phyloP scores from a whole-genome alignment of 2,329 filamentous ascomycete species.

The Rutstroemia sp. region DNA sequence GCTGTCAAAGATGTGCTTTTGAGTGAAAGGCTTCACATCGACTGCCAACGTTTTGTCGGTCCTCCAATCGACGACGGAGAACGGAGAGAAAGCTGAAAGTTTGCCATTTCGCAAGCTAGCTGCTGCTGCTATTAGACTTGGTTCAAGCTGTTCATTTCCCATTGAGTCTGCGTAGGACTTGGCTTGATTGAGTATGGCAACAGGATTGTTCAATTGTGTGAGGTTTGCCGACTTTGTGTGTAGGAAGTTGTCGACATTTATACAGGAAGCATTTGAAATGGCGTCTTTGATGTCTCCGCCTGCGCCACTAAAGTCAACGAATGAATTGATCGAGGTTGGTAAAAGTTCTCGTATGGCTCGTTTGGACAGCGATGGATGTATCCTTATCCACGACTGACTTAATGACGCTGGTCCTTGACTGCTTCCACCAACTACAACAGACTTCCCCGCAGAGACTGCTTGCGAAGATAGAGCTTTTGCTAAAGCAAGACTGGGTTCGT shows the following conservation, averaged over 20 bases:
- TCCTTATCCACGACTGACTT: background rate
- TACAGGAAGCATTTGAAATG: background rate
- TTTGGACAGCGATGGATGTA: conserved; percentile 4
- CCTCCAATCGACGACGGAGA: conserved; percentile 9
- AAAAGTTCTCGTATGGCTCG: conserved; percentile 3
- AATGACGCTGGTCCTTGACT: background rate
- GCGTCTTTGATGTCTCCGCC: background rate
- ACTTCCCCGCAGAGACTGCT: background rate
- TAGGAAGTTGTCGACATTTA: background rate
- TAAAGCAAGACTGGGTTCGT: background rate
- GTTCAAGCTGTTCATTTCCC: background rate
- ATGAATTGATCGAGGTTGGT: background rate
- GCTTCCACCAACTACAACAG: background rate
- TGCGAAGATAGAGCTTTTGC: background rate
- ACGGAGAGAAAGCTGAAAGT: background rate
- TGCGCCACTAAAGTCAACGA: background rate
- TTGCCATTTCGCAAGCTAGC: background rate
- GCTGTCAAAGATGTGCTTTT: background rate
- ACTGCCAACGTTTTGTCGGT: conserved; percentile 1
- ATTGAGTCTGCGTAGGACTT: background rate
- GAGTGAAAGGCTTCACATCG: background rate
- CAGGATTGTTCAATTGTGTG: background rate
- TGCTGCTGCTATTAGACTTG: background rate
- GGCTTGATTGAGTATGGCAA: background rate
- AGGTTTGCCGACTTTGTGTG: background rate